Evolutionary conservation across 129 eudicot species (phyloP), one percentile per base, ranked within the genome.

Genomic region (Kitagawia praeruptora): DNA sequence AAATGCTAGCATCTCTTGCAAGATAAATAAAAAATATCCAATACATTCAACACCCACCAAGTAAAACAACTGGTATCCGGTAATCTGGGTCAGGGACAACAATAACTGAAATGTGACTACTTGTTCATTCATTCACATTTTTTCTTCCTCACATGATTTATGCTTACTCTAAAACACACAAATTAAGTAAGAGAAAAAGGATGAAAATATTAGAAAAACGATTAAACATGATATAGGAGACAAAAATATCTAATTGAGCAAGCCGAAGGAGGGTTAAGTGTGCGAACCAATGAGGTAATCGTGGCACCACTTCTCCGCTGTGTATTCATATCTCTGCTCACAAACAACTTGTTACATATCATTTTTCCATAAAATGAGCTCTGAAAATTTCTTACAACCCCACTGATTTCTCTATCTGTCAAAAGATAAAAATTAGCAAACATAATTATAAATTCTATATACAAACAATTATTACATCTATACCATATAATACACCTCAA

Each of bases 61-160:
- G 95, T 80, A 92, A 81, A 53, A 94, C 93, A 77, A 92, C 71
- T 23, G 98, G 98, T 69, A 94, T 94, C 61, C 97, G 88, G 72
- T 90, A 94, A 84, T 94, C 98, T 37, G 96, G 97, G 71, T 92
- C 98, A 0, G 97, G 98, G 76, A 94, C 82, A n/a, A 90, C 78
- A 38, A 96, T 38, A 38, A 38, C 40, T 38, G 40, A 38, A 38
- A 38, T 38, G 2, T 4, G 4, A 38, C 40, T 38, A 38, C 40
- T 38, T 1, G 40, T 38, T 38, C 2, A 38, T 38, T 1, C 4
- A 38, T 38, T 38, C 40, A 4, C 40, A 74, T 54, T 54, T 19
- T 15, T 3, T 49, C 15, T 49, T 38, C 2, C 2, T 38, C 40
- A 38, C 4, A 4, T 38, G 40, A 38, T n/a, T n/a, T n/a, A n/a